phyloP scores from a whole-genome alignment of 2,329 filamentous ascomycete genomes.

The Sporothrix curviconia region DNA sequence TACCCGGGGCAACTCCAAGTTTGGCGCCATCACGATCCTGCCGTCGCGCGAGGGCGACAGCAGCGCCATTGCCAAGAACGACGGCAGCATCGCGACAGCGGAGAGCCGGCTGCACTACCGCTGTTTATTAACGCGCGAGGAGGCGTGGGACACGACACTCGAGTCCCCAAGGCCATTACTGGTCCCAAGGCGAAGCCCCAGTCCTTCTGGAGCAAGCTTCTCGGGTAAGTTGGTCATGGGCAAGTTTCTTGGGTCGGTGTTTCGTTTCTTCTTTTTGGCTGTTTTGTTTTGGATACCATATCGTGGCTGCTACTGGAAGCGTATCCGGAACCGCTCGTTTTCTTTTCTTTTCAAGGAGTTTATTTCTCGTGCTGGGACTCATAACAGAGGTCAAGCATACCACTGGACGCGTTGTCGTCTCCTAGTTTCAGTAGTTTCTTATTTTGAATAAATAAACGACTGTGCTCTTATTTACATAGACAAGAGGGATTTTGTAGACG shows the following conservation, averaged over 20 bases:
- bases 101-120: slow-evolving; percentile 68
- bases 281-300: not conserved
- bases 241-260: too few relatives aligned
- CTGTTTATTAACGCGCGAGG: slow-evolving; percentile 75
- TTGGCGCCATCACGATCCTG: slow-evolving; percentile 70
- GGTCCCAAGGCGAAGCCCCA: slow-evolving; percentile 27
- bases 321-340: not conserved
- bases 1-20: slow-evolving; percentile 84
- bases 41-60: slow-evolving; percentile 42
- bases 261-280: not conserved
- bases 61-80: too few relatives aligned
- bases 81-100: too few relatives aligned
- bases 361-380: too few relatives aligned
- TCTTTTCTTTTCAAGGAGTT: not conserved
- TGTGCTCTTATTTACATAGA: too few relatives aligned
- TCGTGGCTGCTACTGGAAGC: too few relatives aligned
- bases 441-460: too few relatives aligned
- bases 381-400: too few relatives aligned
- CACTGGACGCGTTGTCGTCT: too few relatives aligned
- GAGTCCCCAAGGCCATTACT: slow-evolving; percentile 36
- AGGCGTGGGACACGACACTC: slow-evolving; percentile 63
- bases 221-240: not conserved
- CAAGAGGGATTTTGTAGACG: too few relatives aligned
- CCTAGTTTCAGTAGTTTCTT: too few relatives aligned
- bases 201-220: slow-evolving; percentile 42